Evolutionary conservation across 129 eudicot species (phyloP).

Genomic region (Artemisia annua): DNA sequence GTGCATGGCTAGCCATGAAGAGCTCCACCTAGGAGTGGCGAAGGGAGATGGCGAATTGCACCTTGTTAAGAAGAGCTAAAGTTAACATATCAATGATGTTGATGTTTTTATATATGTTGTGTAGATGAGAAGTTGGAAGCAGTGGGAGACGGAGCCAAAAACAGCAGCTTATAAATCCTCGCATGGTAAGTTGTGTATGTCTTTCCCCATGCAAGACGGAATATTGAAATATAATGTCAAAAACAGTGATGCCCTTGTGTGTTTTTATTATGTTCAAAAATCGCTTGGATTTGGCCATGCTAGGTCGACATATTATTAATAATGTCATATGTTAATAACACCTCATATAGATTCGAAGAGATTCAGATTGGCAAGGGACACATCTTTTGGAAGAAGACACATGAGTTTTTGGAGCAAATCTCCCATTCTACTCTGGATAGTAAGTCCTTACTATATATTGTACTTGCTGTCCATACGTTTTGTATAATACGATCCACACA

Average conservation of each 20-base stretch:
- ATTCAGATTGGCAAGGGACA: slow-evolving; percentile 60
- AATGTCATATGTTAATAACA: neutral
- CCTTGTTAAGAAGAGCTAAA: no score
- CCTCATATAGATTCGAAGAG: slow-evolving; percentile 54
- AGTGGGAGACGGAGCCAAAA: slow-evolving; percentile 64
- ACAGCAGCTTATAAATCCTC: slow-evolving; percentile 58
- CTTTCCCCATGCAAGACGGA: slow-evolving; percentile 10
- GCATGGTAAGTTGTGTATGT: slow-evolving; percentile 44
- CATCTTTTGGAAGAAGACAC: slow-evolving; percentile 68
- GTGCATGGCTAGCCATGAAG: no score
- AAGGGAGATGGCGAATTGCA: no score
- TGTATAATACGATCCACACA: no score
- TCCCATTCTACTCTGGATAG: slow-evolving; percentile 53
- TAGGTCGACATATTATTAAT: neutral
- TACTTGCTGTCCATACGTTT: neutral
- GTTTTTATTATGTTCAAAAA: neutral
- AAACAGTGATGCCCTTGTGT: neutral
- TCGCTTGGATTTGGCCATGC: neutral
- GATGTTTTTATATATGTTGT: neutral
- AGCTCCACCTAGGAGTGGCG: no score
- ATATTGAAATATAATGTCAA: neutral
- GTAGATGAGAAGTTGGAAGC: slow-evolving; percentile 70
- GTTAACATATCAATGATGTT: neutral
- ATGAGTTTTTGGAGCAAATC: slow-evolving; percentile 54
- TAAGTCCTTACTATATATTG: slow-evolving; percentile 22